Percentiles rank a stretch among this genome's conserved stretches.
Conservation (phyloP, 768 basidiomycete species). For the Cystofilobasidium ferigula region DNA sequence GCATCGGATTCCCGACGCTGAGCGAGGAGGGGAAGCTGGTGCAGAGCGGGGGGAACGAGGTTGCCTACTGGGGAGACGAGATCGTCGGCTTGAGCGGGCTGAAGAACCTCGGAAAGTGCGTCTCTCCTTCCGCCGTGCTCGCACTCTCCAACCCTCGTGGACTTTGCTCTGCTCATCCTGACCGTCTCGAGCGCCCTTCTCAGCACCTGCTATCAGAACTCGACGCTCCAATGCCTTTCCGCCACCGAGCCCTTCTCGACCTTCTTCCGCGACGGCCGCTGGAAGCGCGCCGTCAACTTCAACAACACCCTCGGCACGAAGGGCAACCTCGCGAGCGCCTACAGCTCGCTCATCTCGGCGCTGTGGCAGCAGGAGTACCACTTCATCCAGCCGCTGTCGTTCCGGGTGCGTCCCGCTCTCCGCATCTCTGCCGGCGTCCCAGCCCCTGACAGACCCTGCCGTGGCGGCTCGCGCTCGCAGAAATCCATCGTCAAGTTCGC, state of each 20-base stretch:
- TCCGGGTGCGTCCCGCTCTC: slow-evolving; percentile 55
- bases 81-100: slow-evolving; percentile 71
- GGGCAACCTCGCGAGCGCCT: slow-evolving; percentile 67
- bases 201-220: slow-evolving; percentile 99
- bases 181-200: slow-evolving; percentile 38
- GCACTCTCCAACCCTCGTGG: too few relatives aligned
- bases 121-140: slow-evolving; percentile 3
- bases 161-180: not conserved
- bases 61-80: slow-evolving; percentile 71
- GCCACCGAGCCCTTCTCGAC: slow-evolving; percentile 86
- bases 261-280: slow-evolving; percentile 79
- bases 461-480: slow-evolving; percentile 34
- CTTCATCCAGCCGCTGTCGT: slow-evolving; percentile 67
- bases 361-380: slow-evolving; percentile 80
- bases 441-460: not conserved
- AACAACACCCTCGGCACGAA: slow-evolving; percentile 62
- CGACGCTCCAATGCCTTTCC: slow-evolving; percentile 89
- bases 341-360: slow-evolving; percentile 68
- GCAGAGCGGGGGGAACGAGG: slow-evolving; percentile 56
- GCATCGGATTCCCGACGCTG: slow-evolving; percentile 38
- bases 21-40: slow-evolving; percentile 10
- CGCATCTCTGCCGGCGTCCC: too few relatives aligned
- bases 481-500: slow-evolving; percentile 52
- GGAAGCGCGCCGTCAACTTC: slow-evolving; percentile 51
- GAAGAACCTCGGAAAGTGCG: slow-evolving; percentile 60